Evolutionary conservation across 441 rosid species (phyloP).

Genomic region (Melastoma candidum): DNA sequence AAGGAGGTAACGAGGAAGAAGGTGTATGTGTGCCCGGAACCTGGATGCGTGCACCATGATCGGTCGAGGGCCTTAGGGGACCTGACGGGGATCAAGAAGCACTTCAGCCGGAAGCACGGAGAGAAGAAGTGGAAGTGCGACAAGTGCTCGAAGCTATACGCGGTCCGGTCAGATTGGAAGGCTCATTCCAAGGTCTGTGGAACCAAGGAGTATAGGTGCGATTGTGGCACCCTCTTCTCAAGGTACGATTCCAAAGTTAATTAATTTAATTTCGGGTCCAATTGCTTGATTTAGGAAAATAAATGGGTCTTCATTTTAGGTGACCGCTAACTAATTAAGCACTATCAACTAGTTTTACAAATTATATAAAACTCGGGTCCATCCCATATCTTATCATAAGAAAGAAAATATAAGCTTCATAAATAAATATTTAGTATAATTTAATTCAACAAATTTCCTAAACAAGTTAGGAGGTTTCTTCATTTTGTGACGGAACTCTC

Average conservation of each 20-base stretch:
- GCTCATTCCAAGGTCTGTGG: slow-evolving; percentile 88
- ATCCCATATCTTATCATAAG: too few relatives aligned
- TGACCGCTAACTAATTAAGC: too few relatives aligned
- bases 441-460: too few relatives aligned
- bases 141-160: slow-evolving; percentile 69
- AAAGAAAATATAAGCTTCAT: too few relatives aligned
- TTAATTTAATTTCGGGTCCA: not conserved
- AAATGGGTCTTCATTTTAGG: too few relatives aligned
- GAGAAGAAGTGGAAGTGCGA: slow-evolving; percentile 93
- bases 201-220: slow-evolving; percentile 80
- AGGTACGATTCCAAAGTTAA: slow-evolving; percentile 28
- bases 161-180: slow-evolving; percentile 88
- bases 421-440: too few relatives aligned
- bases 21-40: slow-evolving; percentile 74
- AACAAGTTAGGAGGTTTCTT: too few relatives aligned
- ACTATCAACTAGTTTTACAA: too few relatives aligned
- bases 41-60: slow-evolving; percentile 75
- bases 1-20: slow-evolving; percentile 55
- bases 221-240: slow-evolving; percentile 76
- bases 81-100: slow-evolving; percentile 81
- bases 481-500: too few relatives aligned
- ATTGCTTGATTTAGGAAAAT: too few relatives aligned
- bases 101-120: slow-evolving; percentile 71
- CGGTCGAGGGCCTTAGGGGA: slow-evolving; percentile 79
- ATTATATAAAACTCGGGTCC: too few relatives aligned